Evolutionary conservation across 2,329 filamentous ascomycete species (phyloP).

Genomic region (Corynespora cassiicola): DNA sequence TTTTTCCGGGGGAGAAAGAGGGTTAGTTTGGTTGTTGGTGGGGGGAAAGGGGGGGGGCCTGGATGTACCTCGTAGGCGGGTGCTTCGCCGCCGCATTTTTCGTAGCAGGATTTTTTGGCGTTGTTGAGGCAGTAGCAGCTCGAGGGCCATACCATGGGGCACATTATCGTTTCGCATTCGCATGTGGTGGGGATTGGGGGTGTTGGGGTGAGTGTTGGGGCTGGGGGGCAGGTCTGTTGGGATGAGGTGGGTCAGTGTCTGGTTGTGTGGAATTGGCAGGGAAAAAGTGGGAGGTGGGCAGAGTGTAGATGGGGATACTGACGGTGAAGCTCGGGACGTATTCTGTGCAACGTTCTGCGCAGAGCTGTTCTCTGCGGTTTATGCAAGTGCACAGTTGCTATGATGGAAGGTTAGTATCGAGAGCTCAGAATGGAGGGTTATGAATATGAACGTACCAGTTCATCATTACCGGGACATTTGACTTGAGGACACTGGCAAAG

Average conservation of each 20-base stretch:
- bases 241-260: conserved; percentile 3
- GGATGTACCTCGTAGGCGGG: conserved; percentile 18
- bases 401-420: not conserved
- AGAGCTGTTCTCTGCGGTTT: conserved; percentile 30
- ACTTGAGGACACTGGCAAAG: conserved; percentile 32
- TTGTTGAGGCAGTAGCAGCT: conserved; percentile 37
- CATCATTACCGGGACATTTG: conserved; percentile 29
- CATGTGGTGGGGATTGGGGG: conserved; percentile 17
- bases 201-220: conserved; percentile 3
- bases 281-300: not conserved
- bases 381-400: conserved; percentile 36
- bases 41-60: not conserved
- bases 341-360: conserved; percentile 28
- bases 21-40: not conserved
- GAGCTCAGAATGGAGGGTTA: not conserved
- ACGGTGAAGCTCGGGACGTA: conserved; percentile 24
- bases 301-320: too few species aligned
- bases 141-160: conserved; percentile 28
- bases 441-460: conserved; percentile 23
- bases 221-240: conserved; percentile 16
- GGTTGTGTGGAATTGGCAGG: not conserved
- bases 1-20: too few species aligned
- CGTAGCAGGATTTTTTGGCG: conserved; percentile 27
- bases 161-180: conserved; percentile 25
- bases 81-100: conserved; percentile 33